A percentile compares a stretch with the other conserved stretches of the same genome.
These are phyloP conservation scores for Cercophora newfieldiana DNA, from an alignment of 495 filamentous ascomycete genomes.

Conservation along the genomic window DNA sequence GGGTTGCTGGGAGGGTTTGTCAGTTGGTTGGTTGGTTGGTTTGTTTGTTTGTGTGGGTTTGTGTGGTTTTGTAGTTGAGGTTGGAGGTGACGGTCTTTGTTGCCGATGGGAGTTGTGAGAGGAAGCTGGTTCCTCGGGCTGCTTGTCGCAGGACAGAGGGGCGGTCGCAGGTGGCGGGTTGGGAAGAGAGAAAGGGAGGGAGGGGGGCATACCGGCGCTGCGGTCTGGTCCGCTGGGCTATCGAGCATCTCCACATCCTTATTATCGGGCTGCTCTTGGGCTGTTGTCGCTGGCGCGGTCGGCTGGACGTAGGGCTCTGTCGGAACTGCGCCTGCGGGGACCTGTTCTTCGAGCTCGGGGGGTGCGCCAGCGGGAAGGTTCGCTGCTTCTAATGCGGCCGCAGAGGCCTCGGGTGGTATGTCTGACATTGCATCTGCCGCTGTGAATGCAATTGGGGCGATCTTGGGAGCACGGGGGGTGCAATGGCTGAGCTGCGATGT, in stretches of 20 bases:
- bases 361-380: neutral
- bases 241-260: conserved; percentile 11
- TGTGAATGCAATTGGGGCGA: neutral
- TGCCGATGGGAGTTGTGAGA: no score
- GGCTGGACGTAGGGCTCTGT: neutral
- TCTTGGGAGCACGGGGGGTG: neutral
- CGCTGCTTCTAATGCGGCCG: neutral
- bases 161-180: conserved; percentile 6
- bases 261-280: neutral
- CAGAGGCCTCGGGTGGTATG: neutral
- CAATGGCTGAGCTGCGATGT: neutral
- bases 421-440: neutral
- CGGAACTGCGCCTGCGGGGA: conserved; percentile 5
- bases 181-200: neutral
- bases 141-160: neutral
- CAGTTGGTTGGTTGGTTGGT: neutral
- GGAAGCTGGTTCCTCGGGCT: no score
- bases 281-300: neutral
- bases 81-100: no score
- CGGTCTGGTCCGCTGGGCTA: conserved; percentile 3
- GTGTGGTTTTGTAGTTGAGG: no score
- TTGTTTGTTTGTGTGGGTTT: neutral
- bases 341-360: neutral
- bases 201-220: neutral
- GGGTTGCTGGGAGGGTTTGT: conserved; percentile 11